Evolutionary conservation across 352 stramenopile genomes (phyloP).

Genomic region (Globisporangium cederbergense): DNA sequence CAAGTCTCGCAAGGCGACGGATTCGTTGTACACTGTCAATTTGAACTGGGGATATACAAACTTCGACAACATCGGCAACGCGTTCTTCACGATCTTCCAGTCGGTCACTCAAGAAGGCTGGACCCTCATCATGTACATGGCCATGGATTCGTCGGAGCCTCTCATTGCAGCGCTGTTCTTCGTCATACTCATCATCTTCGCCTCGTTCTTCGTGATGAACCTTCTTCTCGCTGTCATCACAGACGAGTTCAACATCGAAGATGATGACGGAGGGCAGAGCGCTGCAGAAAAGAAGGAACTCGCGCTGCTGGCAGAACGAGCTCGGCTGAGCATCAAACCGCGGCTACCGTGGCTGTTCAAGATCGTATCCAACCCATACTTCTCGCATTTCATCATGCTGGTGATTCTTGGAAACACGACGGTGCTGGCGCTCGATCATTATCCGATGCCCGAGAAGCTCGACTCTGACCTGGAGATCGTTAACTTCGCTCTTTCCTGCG

Average conservation of each 20-base stretch:
- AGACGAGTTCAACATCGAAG: constrained; percentile 85
- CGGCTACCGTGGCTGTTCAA: constrained; percentile 41
- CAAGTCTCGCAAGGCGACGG: constrained; percentile 34
- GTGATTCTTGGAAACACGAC: constrained; percentile 85
- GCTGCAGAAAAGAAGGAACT: constrained; percentile 35
- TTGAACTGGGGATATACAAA: constrained; percentile 90
- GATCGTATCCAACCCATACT: constrained; percentile 58
- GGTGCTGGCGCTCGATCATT: constrained; percentile 77
- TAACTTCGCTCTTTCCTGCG: constrained; percentile 75
- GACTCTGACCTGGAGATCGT: constrained; percentile 62
- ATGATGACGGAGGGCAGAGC: constrained; percentile 25
- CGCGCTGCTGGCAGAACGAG: constrained; percentile 24
- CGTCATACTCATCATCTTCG: constrained; percentile 88
- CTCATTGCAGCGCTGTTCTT: constrained; percentile 83
- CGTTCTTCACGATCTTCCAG: constrained; percentile 94
- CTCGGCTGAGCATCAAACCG: constrained; percentile 27
- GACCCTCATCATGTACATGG: constrained; percentile 91
- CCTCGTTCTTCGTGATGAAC: constrained; percentile 93
- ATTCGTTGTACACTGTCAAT: constrained; percentile 44
- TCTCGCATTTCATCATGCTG: constrained; percentile 59
- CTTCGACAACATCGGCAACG: constrained; percentile 91
- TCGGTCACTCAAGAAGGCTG: constrained; percentile 93
- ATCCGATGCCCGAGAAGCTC: constrained; percentile 60
- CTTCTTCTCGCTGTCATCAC: constrained; percentile 91
- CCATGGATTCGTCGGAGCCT: constrained; percentile 58